phyloP scores from a whole-genome alignment of 2,329 filamentous ascomycete genomes.

The Aspergillus sp. region DNA sequence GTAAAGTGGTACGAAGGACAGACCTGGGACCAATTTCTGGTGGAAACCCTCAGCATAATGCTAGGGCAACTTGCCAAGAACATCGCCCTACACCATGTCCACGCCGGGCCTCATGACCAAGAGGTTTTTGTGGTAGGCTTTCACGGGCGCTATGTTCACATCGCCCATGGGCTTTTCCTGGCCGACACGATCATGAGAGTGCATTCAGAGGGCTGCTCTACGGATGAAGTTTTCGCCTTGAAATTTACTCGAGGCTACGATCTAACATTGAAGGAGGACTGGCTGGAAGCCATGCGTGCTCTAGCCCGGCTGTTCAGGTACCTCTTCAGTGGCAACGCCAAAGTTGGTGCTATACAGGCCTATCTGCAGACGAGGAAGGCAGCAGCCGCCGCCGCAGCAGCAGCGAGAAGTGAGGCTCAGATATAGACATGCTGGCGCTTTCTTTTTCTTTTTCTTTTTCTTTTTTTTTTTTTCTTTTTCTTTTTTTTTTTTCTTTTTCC shows the following conservation, averaged over 20 bases:
- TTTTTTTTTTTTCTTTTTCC: no score
- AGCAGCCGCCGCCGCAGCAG: no score
- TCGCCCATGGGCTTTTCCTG: conserved; percentile 3
- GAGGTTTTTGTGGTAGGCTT: conserved; percentile 10
- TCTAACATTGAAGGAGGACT: conserved; percentile 11
- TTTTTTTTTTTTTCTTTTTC: no score
- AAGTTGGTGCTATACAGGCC: conserved; percentile 9
- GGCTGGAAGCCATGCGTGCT: conserved; percentile 11
- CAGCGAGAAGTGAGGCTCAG: not conserved
- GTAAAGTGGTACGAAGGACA: conserved; percentile 10
- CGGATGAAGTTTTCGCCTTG: conserved; percentile 1
- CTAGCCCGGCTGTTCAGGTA: conserved; percentile 14
- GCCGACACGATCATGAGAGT: not conserved
- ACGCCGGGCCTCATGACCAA: not conserved
- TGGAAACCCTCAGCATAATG: conserved; percentile 10
- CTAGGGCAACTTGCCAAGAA: conserved; percentile 10
- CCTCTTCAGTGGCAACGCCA: conserved; percentile 12
- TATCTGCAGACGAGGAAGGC: conserved; percentile 1
- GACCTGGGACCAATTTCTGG: conserved; percentile 9
- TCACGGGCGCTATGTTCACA: conserved; percentile 1
- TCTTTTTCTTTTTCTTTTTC: no score
- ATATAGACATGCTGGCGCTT: not conserved
- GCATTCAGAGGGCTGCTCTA: conserved; percentile 1
- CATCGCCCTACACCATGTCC: not conserved
- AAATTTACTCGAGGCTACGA: conserved; percentile 13